Percentiles rank a stretch among this genome's conserved stretches.
These are phyloP conservation scores for Amanita phalloides DNA, from an alignment of 768 basidiomycete species.

Conservation along the genomic window DNA sequence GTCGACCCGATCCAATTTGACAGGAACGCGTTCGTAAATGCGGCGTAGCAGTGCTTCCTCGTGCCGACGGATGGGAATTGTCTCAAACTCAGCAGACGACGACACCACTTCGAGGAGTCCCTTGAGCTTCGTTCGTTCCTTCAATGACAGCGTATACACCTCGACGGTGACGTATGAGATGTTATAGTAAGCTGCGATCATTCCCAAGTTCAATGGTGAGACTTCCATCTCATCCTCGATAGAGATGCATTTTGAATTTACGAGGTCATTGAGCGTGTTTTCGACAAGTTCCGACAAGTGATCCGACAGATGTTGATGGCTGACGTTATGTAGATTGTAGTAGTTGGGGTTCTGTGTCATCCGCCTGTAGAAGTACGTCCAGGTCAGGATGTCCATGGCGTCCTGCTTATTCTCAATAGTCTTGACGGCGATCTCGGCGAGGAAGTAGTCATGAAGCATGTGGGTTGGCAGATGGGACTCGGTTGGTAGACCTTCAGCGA, in stretches of 20 bases:
- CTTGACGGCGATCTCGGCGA: constrained; percentile 96
- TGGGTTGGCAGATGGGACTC: constrained; percentile 91
- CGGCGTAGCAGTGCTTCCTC: constrained; percentile 78
- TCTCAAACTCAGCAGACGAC: constrained; percentile 94
- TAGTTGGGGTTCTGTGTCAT: constrained; percentile 98
- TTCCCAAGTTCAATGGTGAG: constrained; percentile 86
- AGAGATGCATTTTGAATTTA: constrained; percentile 89
- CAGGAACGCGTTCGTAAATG: constrained; percentile 93
- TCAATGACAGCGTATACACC: constrained; percentile 91
- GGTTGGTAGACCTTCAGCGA: constrained; percentile 94
- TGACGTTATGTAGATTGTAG: constrained; percentile 91
- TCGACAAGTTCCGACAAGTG: constrained; percentile 96
- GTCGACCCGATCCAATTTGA: constrained; percentile 75
- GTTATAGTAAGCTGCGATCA: constrained; percentile 97
- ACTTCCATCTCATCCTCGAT: constrained; percentile 95
- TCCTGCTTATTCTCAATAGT: constrained; percentile 99
- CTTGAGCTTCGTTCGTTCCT: constrained; percentile 94
- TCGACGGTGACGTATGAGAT: constrained; percentile 96
- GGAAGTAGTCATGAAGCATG: constrained; percentile 91
- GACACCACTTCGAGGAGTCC: constrained; percentile 95
- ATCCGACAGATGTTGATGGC: constrained; percentile 90
- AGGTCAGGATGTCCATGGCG: constrained; percentile 95
- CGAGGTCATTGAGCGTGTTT: constrained; percentile 81
- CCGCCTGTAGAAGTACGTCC: constrained; percentile 97
- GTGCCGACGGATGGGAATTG: constrained; percentile 89